Evolutionary conservation across 345 rosid species (phyloP), one percentile per base, ranked within the genome.

Genomic region (Dovyalis caffra): DNA sequence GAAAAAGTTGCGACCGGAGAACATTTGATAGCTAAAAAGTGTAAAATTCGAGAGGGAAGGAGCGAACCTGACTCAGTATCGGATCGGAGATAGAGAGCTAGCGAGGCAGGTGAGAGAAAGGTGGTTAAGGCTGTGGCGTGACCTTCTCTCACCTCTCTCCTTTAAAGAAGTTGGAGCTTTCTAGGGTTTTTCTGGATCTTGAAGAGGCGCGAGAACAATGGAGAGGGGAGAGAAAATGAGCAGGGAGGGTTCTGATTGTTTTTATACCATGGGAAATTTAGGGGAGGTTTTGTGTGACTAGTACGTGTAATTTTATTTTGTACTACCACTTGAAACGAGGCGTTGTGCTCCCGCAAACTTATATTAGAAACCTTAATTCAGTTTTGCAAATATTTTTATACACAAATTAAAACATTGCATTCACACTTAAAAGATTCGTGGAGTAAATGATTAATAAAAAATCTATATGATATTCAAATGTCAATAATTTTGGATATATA

Each of bases 121-220:
- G 60, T 26, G 49, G 49, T 34, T 6, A 11, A 29, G 64, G 57
- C 58, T 45, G 26, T 20, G 68, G 61, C 0, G 43, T 21, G 31
- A n/a, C 47, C 76, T 70, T 74, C 79, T 76, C 82, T 80, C 77
- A 74, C 80, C 81, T 74, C 81, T 58, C 71, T 43, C 72, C 57
- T 40, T 32, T 9, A 16, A 21, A 29, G 57, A n/a, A 66, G 64
- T 70, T 68, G 83, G 84, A 76, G 79, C 38, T 78, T 43, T 74
- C 84, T 88, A 87, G 95, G 95, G 91, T 88, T 90, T 86, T 76
- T 51, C 70, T 64, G 74, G 87, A 88, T 83, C 89, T 81, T 72
- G 71, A 68, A 79, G 83, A 49, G 76, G 74, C 82, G 82, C 79
- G 81, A 60, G 76, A 78, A 62, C 12, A 49, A 18, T 31, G 62